Evolutionary conservation across 78 protist species (phyloP).

Genomic region (Andalucia godoyi): DNA sequence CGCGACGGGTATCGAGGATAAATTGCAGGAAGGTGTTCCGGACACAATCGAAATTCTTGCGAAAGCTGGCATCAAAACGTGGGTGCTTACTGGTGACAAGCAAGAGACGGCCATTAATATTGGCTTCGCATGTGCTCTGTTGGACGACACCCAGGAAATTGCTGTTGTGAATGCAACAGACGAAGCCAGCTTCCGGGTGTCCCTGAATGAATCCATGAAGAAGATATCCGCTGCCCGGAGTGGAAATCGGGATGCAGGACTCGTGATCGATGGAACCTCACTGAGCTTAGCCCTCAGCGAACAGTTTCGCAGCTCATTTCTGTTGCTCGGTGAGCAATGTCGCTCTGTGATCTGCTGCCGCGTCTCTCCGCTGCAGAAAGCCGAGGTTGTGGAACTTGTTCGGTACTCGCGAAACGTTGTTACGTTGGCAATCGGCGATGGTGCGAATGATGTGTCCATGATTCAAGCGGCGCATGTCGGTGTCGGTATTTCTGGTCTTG

Average conservation of each 20-base stretch:
- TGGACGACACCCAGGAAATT: neutral
- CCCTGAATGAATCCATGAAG: neutral
- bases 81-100: slow-evolving; percentile 98
- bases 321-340: slow-evolving; percentile 21
- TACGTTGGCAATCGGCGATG: slow-evolving; percentile 81
- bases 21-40: slow-evolving; percentile 80
- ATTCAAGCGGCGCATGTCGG: slow-evolving; percentile 55
- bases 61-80: slow-evolving; percentile 63
- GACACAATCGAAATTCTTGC: slow-evolving; percentile 35
- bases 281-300: slow-evolving; percentile 21
- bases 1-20: slow-evolving; percentile 86
- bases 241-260: neutral
- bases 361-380: slow-evolving; percentile 75
- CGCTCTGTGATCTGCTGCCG: slow-evolving; percentile 68
- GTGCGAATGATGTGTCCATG: slow-evolving; percentile 79
- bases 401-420: neutral
- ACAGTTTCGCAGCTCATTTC: slow-evolving; percentile 12
- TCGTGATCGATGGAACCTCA: slow-evolving; percentile 39
- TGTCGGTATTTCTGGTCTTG: slow-evolving; percentile 52
- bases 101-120: slow-evolving; percentile 91
- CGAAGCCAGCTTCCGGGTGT: too few relatives aligned
- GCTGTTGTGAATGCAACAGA: too few relatives aligned
- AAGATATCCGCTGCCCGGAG: neutral
- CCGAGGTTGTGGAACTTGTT: slow-evolving; percentile 48
- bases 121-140: slow-evolving; percentile 64